Evolutionary conservation across 2,329 filamentous ascomycete species (phyloP).

Genomic region (Macrophomina pseudophaseolina): DNA sequence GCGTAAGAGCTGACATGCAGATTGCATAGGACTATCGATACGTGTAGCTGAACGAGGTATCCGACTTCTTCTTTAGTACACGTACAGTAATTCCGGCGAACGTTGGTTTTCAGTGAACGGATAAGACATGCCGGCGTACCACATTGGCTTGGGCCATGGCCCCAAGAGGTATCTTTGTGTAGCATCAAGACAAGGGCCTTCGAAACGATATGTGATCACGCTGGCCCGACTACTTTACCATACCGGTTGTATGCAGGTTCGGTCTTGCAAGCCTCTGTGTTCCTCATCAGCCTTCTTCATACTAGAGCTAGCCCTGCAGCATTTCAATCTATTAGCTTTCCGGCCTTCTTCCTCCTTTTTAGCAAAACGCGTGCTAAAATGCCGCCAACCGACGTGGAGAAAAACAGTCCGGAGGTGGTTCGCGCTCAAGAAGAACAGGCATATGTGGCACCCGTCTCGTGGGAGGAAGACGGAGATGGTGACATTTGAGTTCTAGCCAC

Average conservation of each 20-base stretch:
- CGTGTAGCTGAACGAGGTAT: neutral
- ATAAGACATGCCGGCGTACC: neutral
- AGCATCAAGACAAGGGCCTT: neutral
- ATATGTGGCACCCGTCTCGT: neutral
- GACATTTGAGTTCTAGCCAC: slow-evolving; percentile 2
- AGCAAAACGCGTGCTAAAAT: neutral
- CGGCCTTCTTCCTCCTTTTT: neutral
- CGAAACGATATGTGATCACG: neutral
- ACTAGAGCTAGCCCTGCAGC: neutral
- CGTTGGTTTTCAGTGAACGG: neutral
- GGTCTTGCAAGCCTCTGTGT: neutral
- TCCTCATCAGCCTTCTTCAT: neutral
- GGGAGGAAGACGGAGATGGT: neutral
- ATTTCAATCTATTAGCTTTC: neutral
- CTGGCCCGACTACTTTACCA: neutral
- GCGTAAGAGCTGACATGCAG: neutral
- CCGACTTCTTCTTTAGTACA: neutral
- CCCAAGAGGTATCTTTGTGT: neutral
- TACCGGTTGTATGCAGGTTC: neutral
- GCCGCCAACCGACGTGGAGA: neutral
- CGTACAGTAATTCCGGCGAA: neutral
- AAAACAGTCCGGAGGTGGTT: neutral
- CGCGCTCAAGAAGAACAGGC: neutral
- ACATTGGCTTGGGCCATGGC: neutral
- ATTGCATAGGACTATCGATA: neutral